Conservation (phyloP, 208 protist species). For the Leishmania braziliensis region DNA sequence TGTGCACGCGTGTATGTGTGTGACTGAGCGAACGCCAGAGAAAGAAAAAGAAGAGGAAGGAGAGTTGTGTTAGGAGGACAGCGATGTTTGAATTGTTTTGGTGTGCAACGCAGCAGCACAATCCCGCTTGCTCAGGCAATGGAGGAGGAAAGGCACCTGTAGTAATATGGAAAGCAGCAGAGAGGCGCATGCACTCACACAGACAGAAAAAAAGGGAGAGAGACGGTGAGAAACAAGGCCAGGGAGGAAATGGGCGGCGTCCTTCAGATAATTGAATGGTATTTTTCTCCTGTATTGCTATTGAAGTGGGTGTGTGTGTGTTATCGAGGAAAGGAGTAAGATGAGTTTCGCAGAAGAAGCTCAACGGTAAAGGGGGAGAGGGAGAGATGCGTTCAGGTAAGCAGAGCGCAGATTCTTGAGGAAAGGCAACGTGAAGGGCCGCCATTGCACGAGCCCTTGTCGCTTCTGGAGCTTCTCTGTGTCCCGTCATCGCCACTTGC, state of each 20-base stretch:
- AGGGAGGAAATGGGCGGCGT: background rate
- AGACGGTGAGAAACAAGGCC: background rate
- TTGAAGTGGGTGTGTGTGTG: background rate
- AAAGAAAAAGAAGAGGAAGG: background rate
- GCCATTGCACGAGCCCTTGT: background rate
- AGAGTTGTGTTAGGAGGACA: background rate
- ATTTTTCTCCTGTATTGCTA: too few species aligned
- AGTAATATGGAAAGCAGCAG: background rate
- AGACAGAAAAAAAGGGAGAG: background rate
- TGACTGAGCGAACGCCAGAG: conserved; percentile 5
- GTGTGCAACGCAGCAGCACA: background rate
- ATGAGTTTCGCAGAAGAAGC: background rate
- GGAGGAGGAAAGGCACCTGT: background rate
- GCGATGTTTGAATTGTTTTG: background rate
- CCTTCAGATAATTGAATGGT: background rate
- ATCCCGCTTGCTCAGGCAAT: background rate
- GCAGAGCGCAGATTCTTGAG: background rate
- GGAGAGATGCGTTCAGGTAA: background rate
- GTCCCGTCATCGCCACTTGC: background rate
- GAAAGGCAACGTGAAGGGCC: background rate
- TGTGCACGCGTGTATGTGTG: background rate
- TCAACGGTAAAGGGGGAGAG: background rate
- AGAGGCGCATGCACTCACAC: background rate
- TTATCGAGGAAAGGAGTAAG: background rate
- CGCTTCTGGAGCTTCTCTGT: background rate